A percentile compares a stretch with the other conserved stretches of the same genome.
Evolutionary conservation across 192 early-diverging fungal genomes (phyloP).

Genomic region (Coemansia sp.): DNA sequence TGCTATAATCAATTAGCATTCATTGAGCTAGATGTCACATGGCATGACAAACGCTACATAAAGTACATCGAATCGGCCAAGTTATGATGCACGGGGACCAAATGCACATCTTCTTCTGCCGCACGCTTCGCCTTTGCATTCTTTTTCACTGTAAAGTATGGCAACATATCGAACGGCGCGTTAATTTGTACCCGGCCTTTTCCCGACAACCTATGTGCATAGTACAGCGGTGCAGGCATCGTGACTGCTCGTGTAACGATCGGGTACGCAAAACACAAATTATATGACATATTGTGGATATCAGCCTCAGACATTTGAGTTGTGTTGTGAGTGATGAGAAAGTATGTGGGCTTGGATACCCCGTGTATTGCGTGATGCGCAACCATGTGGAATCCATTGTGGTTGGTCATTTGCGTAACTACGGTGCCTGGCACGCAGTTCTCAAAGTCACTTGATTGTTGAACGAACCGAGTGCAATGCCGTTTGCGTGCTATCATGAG

Average conservation of each 20-base stretch:
- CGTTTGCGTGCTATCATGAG: conserved; percentile 34
- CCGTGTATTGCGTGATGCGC: conserved; percentile 31
- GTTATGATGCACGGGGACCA: conserved; percentile 31
- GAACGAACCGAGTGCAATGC: conserved; percentile 26
- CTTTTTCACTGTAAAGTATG: not conserved
- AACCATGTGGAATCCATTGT: conserved; percentile 19
- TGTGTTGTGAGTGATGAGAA: conserved; percentile 34
- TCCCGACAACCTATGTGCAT: conserved; percentile 36
- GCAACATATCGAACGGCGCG: conserved; percentile 15
- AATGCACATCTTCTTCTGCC: not conserved
- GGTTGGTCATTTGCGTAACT: conserved; percentile 5
- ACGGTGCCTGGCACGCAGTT: conserved; percentile 37
- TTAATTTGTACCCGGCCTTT: conserved; percentile 33
- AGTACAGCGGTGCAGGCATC: conserved; percentile 44
- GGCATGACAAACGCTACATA: conserved; percentile 6
- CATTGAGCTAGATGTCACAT: too few relatives aligned
- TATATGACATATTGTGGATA: conserved; percentile 16
- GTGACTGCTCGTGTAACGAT: conserved; percentile 19
- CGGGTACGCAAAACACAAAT: conserved; percentile 33
- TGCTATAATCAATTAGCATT: too few relatives aligned
- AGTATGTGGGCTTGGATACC: conserved; percentile 22
- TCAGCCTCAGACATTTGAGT: not conserved
- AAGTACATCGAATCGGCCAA: conserved; percentile 40
- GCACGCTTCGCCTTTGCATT: not conserved
- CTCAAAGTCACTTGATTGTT: not conserved